phyloP scores from a whole-genome alignment of 768 basidiomycete genomes.

The Boletus pseudopeckii region DNA sequence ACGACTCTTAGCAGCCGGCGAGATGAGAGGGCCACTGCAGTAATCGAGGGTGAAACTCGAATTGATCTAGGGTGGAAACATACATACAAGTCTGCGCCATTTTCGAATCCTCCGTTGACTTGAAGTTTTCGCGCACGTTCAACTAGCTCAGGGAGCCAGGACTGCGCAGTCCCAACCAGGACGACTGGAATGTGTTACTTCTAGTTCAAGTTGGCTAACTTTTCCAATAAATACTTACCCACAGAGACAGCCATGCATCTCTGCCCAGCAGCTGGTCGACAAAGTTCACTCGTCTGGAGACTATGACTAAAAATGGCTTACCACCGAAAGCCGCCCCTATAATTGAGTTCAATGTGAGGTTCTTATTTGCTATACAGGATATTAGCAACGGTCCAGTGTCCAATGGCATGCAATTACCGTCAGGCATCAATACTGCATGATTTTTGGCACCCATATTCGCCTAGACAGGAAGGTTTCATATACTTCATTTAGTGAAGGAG shows the following conservation, averaged over 20 bases:
- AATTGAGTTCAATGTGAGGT: constrained; percentile 86
- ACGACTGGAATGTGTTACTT: constrained; percentile 43
- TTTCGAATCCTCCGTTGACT: constrained; percentile 89
- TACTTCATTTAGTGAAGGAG: neutral
- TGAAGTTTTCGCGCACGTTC: constrained; percentile 77
- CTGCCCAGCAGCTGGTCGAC: constrained; percentile 78
- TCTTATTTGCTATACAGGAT: constrained; percentile 70
- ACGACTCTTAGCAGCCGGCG: constrained; percentile 76
- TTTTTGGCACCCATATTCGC: constrained; percentile 96
- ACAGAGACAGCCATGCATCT: constrained; percentile 97
- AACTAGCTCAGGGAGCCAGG: constrained; percentile 85
- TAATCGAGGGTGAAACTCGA: neutral
- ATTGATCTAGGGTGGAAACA: neutral
- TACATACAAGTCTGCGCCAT: constrained; percentile 71
- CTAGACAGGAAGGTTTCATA: constrained; percentile 25
- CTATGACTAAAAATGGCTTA: constrained; percentile 32
- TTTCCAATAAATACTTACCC: constrained; percentile 42
- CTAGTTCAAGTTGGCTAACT: neutral
- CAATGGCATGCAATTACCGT: constrained; percentile 51
- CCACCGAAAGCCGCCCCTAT: constrained; percentile 92
- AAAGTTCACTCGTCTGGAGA: constrained; percentile 21
- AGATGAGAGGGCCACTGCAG: constrained; percentile 71
- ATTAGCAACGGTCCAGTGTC: neutral
- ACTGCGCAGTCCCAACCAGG: constrained; percentile 73
- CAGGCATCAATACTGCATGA: constrained; percentile 89